Base-by-base conservation (phyloP, 73 alveolate genomes). In the Paramecium biaurelia region DNA sequence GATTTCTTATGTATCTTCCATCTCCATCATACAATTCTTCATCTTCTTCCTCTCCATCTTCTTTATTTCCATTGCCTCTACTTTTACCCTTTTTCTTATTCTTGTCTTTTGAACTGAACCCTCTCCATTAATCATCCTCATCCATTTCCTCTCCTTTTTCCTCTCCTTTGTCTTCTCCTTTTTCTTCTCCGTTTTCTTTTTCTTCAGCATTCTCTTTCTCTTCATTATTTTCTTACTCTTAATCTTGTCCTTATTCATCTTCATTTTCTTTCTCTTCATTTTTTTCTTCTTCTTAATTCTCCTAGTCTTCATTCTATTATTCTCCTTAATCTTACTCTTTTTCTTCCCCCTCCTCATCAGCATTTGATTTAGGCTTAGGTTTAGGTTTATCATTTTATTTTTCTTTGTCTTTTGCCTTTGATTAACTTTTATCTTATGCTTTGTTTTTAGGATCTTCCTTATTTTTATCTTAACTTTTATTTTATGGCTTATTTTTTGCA, bases 1-100 rank as follows among this genome's bases (percentile, higher is more conserved):
- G 87, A 74, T 74, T 74, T 74, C n/a, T 74, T 11, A 74, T 74
- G 38, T 74, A 74, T 32, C 58, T 74, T 12, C 87, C 87, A 32
- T 74, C 15, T 1, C 23, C 87, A 74, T 74, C 87, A 74, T 74
- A 74, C 38, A 74, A n/a, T 38, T 32, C 35, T 8, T 74, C 87
- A 12, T 74, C 87, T 18, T 53, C 68, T 18, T 53, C 68, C 30
- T 21, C 68, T 32, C 35, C 59, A 11, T 72, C 59, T 34, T 72
- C 59, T 53, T 53, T 53, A n/a, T 23, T 53, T 53, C 68, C 68
- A 53, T 53, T 53, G 30, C 68, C 68, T 18, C 18, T 53, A 14
- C 68, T 53, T 53, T 53, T 53, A 7, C 68, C 68, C 32, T 53
- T 53, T 53, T 53, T 53, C 5, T 53, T 18, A 4, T 53, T 9